Evolutionary conservation across 2,329 filamentous ascomycete species (phyloP).

Genomic region (Pseudopithomyces chartarum): DNA sequence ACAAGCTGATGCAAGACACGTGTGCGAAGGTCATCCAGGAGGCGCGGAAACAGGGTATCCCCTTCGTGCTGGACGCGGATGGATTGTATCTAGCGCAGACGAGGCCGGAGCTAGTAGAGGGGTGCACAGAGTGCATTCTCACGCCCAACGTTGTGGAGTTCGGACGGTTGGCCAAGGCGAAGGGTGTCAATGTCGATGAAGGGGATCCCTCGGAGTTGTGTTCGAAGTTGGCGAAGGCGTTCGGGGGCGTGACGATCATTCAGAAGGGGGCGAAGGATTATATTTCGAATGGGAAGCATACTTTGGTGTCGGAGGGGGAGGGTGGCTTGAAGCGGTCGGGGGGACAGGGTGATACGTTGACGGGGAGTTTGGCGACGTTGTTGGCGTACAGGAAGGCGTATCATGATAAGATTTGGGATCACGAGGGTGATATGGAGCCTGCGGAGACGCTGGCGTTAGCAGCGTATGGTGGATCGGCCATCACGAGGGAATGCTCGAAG

Average conservation of each 20-base stretch:
- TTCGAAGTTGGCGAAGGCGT: conserved; percentile 70
- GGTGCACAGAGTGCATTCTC: conserved; percentile 82
- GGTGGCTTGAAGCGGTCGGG: conserved; percentile 90
- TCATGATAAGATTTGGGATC: conserved; percentile 78
- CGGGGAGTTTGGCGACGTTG: conserved; percentile 85
- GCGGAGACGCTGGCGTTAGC: conserved; percentile 71
- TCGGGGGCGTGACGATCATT: conserved; percentile 88
- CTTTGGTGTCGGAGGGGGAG: conserved; percentile 74
- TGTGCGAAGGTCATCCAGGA: conserved; percentile 78
- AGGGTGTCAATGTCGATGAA: conserved; percentile 67
- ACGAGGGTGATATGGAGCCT: conserved; percentile 59
- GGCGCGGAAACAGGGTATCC: conserved; percentile 72
- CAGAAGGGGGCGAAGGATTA: conserved; percentile 86
- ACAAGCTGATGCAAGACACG: conserved; percentile 87
- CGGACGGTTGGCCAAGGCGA: conserved; percentile 74
- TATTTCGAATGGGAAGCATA: conserved; percentile 78
- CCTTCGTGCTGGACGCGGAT: conserved; percentile 91
- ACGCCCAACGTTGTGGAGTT: conserved; percentile 98
- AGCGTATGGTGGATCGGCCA: conserved; percentile 82
- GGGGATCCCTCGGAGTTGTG: conserved; percentile 63
- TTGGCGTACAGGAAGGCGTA: conserved; percentile 89
- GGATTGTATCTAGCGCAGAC: conserved; percentile 79
- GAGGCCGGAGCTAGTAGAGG: conserved; percentile 75
- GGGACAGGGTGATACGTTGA: conserved; percentile 94
- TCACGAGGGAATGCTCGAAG: conserved; percentile 89